Evolutionary conservation across 1,139 yeast species (phyloP).

Genomic region (Geotrichum citri-aurantii): DNA sequence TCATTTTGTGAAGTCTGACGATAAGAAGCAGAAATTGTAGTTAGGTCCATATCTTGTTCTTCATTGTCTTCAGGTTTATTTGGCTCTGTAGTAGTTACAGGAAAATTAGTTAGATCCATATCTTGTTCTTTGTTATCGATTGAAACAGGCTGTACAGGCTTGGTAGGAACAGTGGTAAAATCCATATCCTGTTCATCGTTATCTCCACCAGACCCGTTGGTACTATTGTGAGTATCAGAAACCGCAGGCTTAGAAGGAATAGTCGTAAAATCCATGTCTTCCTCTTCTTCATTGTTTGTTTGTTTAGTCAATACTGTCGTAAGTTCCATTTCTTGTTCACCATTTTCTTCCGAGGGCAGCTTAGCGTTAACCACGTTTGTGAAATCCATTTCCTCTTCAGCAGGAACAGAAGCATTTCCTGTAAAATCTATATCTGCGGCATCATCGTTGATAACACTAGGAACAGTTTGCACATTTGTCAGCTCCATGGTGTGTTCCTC

Average conservation of each 20-base stretch:
- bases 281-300: conserved; percentile 14
- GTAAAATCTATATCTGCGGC: conserved; percentile 11
- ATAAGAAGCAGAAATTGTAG: conserved; percentile 15
- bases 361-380: not conserved
- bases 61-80: conserved; percentile 9
- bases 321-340: conserved; percentile 19
- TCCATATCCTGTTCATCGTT: conserved; percentile 15
- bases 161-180: conserved; percentile 9
- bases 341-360: not conserved
- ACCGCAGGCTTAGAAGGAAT: conserved; percentile 4
- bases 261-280: conserved; percentile 23
- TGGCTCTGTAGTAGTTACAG: not conserved
- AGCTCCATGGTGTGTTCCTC: conserved; percentile 3
- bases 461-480: not conserved
- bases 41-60: conserved; percentile 25
- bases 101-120: conserved; percentile 14
- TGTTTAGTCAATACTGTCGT: conserved; percentile 9
- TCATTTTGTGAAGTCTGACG: conserved; percentile 2
- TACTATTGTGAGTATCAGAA: not conserved
- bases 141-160: not conserved
- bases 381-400: conserved; percentile 8
- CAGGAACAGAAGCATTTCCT: not conserved
- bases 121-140: conserved; percentile 1
- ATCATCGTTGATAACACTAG: not conserved
- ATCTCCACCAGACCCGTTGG: not conserved